Percentiles rank a stretch among this genome's conserved stretches.
Conservation (phyloP, 306 rosid species). For the Vigna reflexopilosa region DNA sequence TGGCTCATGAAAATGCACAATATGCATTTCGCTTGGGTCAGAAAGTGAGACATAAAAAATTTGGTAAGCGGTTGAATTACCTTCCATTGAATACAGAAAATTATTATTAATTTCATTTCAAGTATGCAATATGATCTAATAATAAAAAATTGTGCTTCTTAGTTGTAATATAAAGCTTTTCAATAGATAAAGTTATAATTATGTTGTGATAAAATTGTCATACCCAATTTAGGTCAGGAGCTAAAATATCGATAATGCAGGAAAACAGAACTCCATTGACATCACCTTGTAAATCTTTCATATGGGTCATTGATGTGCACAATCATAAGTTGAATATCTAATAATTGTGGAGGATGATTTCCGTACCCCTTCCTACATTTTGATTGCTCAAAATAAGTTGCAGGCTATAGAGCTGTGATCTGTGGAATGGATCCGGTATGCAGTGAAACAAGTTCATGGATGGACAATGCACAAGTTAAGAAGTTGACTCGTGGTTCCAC, state of each 20-base stretch:
- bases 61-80: conserved; percentile 55
- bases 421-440: conserved; percentile 99
- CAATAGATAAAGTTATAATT: conserved; percentile 30
- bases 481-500: conserved; percentile 73
- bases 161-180: conserved; percentile 23
- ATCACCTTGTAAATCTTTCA: conserved; percentile 17
- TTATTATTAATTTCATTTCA: conserved; percentile 32
- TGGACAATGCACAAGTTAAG: conserved; percentile 84
- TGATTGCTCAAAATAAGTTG: conserved; percentile 38
- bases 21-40: conserved; percentile 89
- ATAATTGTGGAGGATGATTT: conserved; percentile 14
- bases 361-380: conserved; percentile 23
- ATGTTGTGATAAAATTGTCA: conserved; percentile 32
- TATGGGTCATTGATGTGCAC: neutral
- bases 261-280: conserved; percentile 15
- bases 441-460: conserved; percentile 92
- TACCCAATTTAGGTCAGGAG: conserved; percentile 5
- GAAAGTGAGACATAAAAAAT: conserved; percentile 77
- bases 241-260: conserved; percentile 9
- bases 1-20: conserved; percentile 82
- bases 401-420: conserved; percentile 85
- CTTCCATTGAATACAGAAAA: conserved; percentile 28
- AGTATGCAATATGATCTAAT: conserved; percentile 16
- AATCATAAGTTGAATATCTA: conserved; percentile 25
- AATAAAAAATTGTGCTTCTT: neutral